These are phyloP conservation scores for Eimeria zaria DNA, from an alignment of 169 alveolate species.

Conservation along the genomic window DNA sequence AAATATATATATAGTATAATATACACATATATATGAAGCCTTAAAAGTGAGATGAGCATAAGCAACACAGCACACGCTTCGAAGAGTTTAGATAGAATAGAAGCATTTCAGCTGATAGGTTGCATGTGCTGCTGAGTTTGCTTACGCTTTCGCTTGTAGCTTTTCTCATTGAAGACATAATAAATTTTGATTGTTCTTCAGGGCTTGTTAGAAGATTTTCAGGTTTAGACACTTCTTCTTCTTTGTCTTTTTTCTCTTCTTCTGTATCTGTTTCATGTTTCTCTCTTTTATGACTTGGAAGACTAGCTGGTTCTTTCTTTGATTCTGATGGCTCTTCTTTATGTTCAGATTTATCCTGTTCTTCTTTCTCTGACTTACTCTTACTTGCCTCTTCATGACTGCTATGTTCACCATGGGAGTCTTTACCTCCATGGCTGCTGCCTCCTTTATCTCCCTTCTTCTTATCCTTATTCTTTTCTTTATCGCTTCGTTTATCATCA, in stretches of 20 bases:
- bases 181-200: slow-evolving; percentile 41
- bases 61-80: too few relatives aligned
- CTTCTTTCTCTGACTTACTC: not conserved
- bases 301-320: not conserved
- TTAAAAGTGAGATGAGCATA: too few relatives aligned
- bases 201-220: slow-evolving; percentile 55
- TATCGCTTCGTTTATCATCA: slow-evolving; percentile 7
- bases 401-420: not conserved
- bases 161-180: not conserved
- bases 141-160: slow-evolving; percentile 39
- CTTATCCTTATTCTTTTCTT: not conserved
- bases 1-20: too few relatives aligned
- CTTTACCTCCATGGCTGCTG: not conserved
- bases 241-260: not conserved
- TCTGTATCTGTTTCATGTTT: not conserved
- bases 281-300: not conserved
- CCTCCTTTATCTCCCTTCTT: slow-evolving; percentile 1
- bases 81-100: too few relatives aligned
- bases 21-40: too few relatives aligned
- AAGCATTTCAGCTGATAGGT: too few relatives aligned
- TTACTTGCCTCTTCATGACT: not conserved
- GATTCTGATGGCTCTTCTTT: not conserved
- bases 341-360: not conserved
- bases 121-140: too few relatives aligned
- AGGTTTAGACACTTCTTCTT: not conserved